These are phyloP conservation scores for Anethum foeniculum DNA, from an alignment of 140 eudicot genomes.

Conservation along the genomic window DNA sequence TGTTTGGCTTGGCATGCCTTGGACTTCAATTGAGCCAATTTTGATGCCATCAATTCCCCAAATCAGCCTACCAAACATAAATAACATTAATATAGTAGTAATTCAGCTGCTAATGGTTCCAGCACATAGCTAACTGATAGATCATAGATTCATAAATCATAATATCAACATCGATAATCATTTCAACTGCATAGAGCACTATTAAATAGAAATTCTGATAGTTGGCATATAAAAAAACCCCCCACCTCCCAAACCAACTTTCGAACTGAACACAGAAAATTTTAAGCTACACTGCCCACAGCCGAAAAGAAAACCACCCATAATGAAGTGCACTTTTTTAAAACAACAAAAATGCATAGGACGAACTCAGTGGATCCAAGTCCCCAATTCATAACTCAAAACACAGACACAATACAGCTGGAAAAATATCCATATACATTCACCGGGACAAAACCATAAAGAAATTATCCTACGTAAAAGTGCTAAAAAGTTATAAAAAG, in stretches of 20 bases:
- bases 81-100: constrained; percentile 3
- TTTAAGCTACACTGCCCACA: background rate
- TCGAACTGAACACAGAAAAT: background rate
- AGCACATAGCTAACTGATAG: background rate
- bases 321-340: no score
- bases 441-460: background rate
- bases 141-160: background rate
- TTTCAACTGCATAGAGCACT: background rate
- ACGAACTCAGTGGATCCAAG: no score
- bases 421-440: background rate
- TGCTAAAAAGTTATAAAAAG: background rate
- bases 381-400: no score
- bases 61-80: constrained; percentile 7
- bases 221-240: background rate
- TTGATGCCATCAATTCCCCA: constrained; percentile 28
- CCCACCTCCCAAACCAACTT: background rate
- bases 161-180: background rate
- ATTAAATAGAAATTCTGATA: background rate
- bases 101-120: background rate
- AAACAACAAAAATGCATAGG: no score
- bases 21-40: constrained; percentile 26
- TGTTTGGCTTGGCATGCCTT: constrained; percentile 32
- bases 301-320: background rate
- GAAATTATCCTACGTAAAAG: background rate
- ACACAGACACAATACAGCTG: background rate